Evolutionary conservation across 352 stramenopile genomes (phyloP).

Genomic region (Phytophthora fragariae): DNA sequence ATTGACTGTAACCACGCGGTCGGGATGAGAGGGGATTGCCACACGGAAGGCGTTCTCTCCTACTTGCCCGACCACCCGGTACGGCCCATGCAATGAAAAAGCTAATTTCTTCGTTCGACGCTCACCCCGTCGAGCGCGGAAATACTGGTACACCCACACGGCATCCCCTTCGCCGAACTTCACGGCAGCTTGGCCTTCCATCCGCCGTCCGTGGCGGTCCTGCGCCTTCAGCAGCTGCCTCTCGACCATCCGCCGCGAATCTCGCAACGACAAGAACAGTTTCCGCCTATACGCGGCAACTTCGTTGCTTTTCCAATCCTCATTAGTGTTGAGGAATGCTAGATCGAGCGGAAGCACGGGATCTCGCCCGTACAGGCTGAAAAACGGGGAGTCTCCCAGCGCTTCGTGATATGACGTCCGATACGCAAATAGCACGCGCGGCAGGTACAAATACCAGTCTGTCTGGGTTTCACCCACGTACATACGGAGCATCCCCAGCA

Average conservation of each 20-base stretch:
- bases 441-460: constrained; percentile 12
- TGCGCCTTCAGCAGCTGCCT: constrained; percentile 4
- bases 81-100: constrained; percentile 18
- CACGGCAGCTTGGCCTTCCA: not conserved
- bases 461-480: not conserved
- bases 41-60: not conserved
- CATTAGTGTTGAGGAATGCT: constrained; percentile 9
- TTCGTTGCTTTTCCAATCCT: constrained; percentile 17
- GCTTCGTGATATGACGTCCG: constrained; percentile 11
- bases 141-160: constrained; percentile 18
- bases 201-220: not conserved
- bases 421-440: constrained; percentile 9
- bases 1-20: not conserved
- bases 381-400: constrained; percentile 14
- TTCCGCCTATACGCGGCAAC: not conserved
- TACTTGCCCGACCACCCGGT: not conserved
- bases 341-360: constrained; percentile 7
- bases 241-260: constrained; percentile 2
- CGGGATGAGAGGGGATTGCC: not conserved
- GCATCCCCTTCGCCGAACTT: not conserved
- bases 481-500: too few species aligned
- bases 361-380: constrained; percentile 7
- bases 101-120: constrained; percentile 7
- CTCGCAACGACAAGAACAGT: not conserved
- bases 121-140: not conserved